Conservation (phyloP, 768 basidiomycete genomes). For the Clathrus columnatus region DNA sequence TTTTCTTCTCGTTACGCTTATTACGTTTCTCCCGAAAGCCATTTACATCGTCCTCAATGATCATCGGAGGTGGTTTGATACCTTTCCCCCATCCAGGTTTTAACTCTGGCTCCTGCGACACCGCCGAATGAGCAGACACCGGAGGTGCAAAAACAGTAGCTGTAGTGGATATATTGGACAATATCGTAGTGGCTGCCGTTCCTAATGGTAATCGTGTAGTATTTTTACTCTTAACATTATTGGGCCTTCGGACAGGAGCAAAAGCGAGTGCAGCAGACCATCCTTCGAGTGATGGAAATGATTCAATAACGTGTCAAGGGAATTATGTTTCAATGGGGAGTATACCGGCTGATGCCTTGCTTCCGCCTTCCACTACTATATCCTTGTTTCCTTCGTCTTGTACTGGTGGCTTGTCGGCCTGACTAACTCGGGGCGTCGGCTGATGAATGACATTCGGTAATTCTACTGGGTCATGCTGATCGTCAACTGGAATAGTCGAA, state of each 20-base stretch:
- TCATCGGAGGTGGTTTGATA: slow-evolving; percentile 85
- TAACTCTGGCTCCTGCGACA: slow-evolving; percentile 26
- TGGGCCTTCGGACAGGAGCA: slow-evolving; percentile 59
- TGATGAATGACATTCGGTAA: no score
- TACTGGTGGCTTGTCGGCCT: slow-evolving; percentile 15
- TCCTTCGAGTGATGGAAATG: slow-evolving; percentile 36
- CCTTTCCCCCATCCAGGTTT: slow-evolving; percentile 75
- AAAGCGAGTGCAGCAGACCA: slow-evolving; percentile 90
- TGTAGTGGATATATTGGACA: slow-evolving; percentile 36
- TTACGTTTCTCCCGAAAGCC: slow-evolving; percentile 49
- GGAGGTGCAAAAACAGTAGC: slow-evolving; percentile 70
- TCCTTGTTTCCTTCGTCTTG: slow-evolving; percentile 22
- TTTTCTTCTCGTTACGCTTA: slow-evolving; percentile 45
- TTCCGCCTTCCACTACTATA: slow-evolving; percentile 23
- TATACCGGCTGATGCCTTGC: slow-evolving; percentile 50
- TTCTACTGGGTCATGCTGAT: slow-evolving; percentile 22
- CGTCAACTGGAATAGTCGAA: slow-evolving; percentile 32
- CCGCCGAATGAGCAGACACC: slow-evolving; percentile 34
- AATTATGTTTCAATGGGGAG: slow-evolving; percentile 36
- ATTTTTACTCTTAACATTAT: slow-evolving; percentile 46
- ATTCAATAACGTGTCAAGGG: slow-evolving; percentile 44
- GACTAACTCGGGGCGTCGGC: no score
- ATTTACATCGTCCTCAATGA: slow-evolving; percentile 82
- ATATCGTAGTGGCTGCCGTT: slow-evolving; percentile 33
- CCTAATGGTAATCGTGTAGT: slow-evolving; percentile 50